Percentiles rank a stretch among this genome's conserved stretches.
Evolutionary conservation across 768 basidiomycete species (phyloP).

Genomic region (Suillus decipiens): DNA sequence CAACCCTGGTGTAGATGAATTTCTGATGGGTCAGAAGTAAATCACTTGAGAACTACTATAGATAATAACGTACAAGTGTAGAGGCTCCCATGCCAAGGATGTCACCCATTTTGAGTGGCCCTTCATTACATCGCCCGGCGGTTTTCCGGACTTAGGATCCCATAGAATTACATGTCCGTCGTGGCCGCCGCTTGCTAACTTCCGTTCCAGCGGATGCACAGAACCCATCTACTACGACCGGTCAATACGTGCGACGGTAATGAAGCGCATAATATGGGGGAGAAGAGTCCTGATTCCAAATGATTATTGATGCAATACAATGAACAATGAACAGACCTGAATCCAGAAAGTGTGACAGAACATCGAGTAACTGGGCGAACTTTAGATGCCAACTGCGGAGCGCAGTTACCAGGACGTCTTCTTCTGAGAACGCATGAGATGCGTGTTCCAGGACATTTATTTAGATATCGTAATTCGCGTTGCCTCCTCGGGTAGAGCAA

Average conservation of each 20-base stretch:
- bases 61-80: slow-evolving; percentile 69
- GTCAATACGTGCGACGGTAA: slow-evolving; percentile 87
- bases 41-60: slow-evolving; percentile 11
- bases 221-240: slow-evolving; percentile 95
- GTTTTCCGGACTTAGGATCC: slow-evolving; percentile 91
- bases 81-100: slow-evolving; percentile 93
- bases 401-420: slow-evolving; percentile 89
- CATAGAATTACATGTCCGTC: slow-evolving; percentile 92
- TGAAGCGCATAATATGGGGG: slow-evolving; percentile 91
- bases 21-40: slow-evolving; percentile 45
- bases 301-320: slow-evolving; percentile 11
- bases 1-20: slow-evolving; percentile 73
- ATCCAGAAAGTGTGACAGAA: slow-evolving; percentile 68
- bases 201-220: slow-evolving; percentile 89
- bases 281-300: slow-evolving; percentile 68
- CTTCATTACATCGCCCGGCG: slow-evolving; percentile 83
- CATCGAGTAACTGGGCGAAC: slow-evolving; percentile 94
- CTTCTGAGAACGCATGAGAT: slow-evolving; percentile 71
- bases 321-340: slow-evolving; percentile 54
- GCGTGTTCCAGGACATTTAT: slow-evolving; percentile 76
- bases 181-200: slow-evolving; percentile 90
- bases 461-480: slow-evolving; percentile 82
- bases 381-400: slow-evolving; percentile 94
- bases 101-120: slow-evolving; percentile 98
- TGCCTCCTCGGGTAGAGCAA: slow-evolving; percentile 67